Conservation (phyloP, 768 basidiomycete genomes). For the Phlebiopsis flavidoalba region DNA sequence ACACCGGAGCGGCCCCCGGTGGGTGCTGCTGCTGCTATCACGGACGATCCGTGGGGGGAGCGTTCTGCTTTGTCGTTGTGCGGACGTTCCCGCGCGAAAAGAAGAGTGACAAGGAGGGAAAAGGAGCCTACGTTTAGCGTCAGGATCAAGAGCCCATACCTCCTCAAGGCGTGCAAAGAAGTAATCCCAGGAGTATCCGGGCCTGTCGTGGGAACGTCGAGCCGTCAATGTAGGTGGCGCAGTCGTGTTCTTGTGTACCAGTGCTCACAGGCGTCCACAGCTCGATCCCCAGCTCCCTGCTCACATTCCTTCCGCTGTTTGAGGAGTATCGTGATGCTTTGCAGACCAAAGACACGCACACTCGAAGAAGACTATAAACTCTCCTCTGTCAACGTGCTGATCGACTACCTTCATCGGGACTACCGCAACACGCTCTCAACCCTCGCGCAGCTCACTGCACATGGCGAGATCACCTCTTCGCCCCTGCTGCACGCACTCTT, state of each 20-base stretch:
- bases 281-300: conserved; percentile 50
- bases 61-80: conserved; percentile 53
- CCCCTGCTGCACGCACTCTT: conserved; percentile 50
- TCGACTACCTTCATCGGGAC: conserved; percentile 43
- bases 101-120: conserved; percentile 23
- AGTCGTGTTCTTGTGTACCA: no score
- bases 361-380: conserved; percentile 38
- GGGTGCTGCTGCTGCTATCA: conserved; percentile 19
- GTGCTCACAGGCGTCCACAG: conserved; percentile 22
- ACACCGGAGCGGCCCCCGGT: conserved; percentile 42
- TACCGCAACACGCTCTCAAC: conserved; percentile 42
- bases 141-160: conserved; percentile 53
- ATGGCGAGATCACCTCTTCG: conserved; percentile 54
- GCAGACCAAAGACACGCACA: conserved; percentile 24
- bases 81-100: conserved; percentile 35
- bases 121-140: conserved; percentile 46
- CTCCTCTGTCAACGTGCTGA: conserved; percentile 43
- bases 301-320: conserved; percentile 48
- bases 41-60: conserved; percentile 55
- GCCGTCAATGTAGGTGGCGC: conserved; percentile 44
- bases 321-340: conserved; percentile 38
- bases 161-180: conserved; percentile 53
- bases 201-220: conserved; percentile 55
- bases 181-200: conserved; percentile 51
- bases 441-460: conserved; percentile 41